Percentiles rank a stretch among this genome's conserved stretches.
phyloP scores from a whole-genome alignment of 2,329 filamentous ascomycete genomes.

The Ceratocystis variospora region DNA sequence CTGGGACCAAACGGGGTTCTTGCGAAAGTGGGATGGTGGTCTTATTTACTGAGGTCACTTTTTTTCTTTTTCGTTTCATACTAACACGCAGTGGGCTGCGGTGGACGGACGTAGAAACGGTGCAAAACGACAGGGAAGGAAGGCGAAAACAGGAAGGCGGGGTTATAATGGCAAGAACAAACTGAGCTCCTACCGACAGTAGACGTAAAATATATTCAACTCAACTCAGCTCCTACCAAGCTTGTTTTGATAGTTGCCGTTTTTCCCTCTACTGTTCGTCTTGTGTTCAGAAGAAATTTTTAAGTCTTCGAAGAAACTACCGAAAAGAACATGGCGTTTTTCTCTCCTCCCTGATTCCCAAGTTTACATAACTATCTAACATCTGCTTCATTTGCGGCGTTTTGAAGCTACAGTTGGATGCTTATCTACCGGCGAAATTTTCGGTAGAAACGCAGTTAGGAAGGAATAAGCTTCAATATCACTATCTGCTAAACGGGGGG shows the following conservation, averaged over 20 bases:
- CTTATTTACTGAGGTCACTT: conserved; percentile 10
- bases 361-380: not conserved
- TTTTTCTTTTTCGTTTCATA: not conserved
- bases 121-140: not conserved
- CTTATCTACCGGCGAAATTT: conserved; percentile 8
- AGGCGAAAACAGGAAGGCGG: conserved; percentile 6
- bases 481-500: not conserved
- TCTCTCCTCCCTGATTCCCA: not conserved
- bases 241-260: too few species aligned
- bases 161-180: not conserved
- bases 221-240: too few species aligned
- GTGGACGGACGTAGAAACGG: conserved; percentile 8
- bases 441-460: conserved; percentile 6
- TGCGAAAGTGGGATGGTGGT: conserved; percentile 8
- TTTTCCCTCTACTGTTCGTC: not conserved
- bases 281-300: not conserved
- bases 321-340: not conserved
- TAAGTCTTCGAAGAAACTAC: not conserved
- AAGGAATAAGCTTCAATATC: not conserved
- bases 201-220: too few species aligned
- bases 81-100: not conserved
- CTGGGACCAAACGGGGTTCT: conserved; percentile 13
- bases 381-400: not conserved
- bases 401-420: not conserved
- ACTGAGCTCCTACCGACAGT: not conserved